Base-by-base conservation (phyloP, 768 basidiomycete species). In the Ramaria sp. region DNA sequence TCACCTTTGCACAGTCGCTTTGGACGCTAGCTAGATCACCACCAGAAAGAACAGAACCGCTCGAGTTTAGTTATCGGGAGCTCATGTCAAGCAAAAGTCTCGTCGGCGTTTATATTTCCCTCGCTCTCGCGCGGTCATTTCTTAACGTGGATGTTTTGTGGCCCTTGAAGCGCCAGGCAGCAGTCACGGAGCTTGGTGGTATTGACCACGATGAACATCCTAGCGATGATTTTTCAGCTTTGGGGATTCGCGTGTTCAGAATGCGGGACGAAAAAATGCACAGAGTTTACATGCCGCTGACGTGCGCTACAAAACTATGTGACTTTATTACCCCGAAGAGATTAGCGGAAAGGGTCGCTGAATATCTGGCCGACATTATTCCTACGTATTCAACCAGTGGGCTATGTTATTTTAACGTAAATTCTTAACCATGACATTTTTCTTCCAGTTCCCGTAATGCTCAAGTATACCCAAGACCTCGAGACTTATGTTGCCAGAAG, bases 381-480 rank as follows among this genome's bases (percentile, higher is more conserved):
- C 51, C 51, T 2, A 28, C 20, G 28, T 52, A 42, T 25, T 28
- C 51, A 39, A 52, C 51, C 20, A 22, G 51, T 52, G 15, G 30
- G 51, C 28, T 4, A 3, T 5, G 25, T 1, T 16, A 5, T 51
- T 13, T 8, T 5, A 4, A 7, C 36, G 20, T 41, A 18, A 39
- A 18, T 15, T 24, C 18, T 13, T 37, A 22, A 34, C 6, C 6
- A 20, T 52, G 18, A 42, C 28, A 16, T 41, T 6, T 18, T 24
- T 6, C 15, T 13, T n/a, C 32, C 8, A 52, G 51, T 30, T 7
- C 38, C 51, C 27, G 37, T 52, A 16, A 39, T 52, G 18, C 28
- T 52, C 22, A 52, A 52, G 42, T 52, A 42, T 18, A 38, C 38
- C 15, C 51, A 52, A n/a, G 51, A 52, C 25, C 36, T 52, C 9